These are phyloP conservation scores for Colletotrichum aenigma DNA, from an alignment of 2,329 filamentous ascomycete genomes.

Conservation along the genomic window DNA sequence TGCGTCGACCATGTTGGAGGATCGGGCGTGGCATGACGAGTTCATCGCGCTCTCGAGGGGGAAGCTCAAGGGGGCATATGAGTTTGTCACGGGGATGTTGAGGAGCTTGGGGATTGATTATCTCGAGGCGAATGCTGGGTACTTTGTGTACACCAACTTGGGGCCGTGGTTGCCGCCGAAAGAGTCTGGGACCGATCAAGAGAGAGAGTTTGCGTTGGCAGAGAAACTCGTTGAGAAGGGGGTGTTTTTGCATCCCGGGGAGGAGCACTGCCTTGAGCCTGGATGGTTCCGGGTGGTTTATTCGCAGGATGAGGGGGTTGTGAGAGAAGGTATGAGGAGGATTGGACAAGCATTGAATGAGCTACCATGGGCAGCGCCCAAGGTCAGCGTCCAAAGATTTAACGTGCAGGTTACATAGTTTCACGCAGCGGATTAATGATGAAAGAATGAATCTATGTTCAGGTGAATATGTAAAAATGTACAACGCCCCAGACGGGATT, in stretches of 20 bases:
- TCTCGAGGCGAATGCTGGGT: conserved; percentile 57
- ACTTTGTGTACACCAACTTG: conserved; percentile 61
- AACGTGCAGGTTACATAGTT: background rate
- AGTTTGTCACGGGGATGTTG: conserved; percentile 40
- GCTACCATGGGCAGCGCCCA: background rate
- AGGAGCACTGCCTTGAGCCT: conserved; percentile 46
- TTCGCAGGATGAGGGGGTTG: conserved; percentile 37
- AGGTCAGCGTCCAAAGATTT: background rate
- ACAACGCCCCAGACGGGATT: background rate
- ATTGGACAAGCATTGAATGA: conserved; percentile 13
- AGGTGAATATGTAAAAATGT: background rate
- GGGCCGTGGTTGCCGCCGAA: conserved; percentile 41
- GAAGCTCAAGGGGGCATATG: conserved; percentile 44
- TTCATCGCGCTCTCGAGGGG: conserved; percentile 46
- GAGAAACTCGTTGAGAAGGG: conserved; percentile 47
- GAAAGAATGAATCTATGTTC: conserved; percentile 2
- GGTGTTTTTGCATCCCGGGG: conserved; percentile 54
- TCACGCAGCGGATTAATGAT: background rate
- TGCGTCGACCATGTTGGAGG: conserved; percentile 48
- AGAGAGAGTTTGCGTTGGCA: conserved; percentile 48
- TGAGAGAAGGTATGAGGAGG: conserved; percentile 42
- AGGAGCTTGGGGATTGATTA: conserved; percentile 46
- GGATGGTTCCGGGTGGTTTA: conserved; percentile 63
- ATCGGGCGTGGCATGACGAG: conserved; percentile 45
- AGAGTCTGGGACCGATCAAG: conserved; percentile 29